Percentiles rank a stretch among this genome's conserved stretches.
These are phyloP conservation scores for Gonapodya sp. DNA, from an alignment of 192 early-diverging fungal species.

Conservation along the genomic window DNA sequence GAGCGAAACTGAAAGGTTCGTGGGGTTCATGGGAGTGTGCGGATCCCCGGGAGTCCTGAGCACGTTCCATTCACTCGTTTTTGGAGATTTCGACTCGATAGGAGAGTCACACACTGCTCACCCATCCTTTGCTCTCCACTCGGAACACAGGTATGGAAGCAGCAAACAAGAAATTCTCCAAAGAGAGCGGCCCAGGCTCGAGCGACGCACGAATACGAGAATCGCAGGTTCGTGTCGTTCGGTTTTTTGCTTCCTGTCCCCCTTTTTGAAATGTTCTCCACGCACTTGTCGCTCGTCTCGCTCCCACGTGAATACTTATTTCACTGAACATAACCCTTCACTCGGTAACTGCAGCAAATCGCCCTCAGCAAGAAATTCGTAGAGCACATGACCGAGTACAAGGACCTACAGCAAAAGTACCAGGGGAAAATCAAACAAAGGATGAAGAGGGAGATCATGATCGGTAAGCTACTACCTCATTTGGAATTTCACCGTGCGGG, in stretches of 20 bases:
- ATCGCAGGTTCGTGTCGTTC: neutral
- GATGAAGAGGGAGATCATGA: constrained; percentile 72
- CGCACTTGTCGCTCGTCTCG: too few species aligned
- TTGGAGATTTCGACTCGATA: too few species aligned
- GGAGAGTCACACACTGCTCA: neutral
- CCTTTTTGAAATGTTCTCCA: too few species aligned
- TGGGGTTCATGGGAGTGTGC: neutral
- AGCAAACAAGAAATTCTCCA: constrained; percentile 1
- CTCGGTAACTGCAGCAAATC: constrained; percentile 20
- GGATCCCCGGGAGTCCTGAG: too few species aligned
- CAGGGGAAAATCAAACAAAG: constrained; percentile 74
- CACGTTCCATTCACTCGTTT: too few species aligned
- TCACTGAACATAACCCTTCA: neutral
- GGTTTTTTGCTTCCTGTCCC: neutral
- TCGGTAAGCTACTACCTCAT: constrained; percentile 46
- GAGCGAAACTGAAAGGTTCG: neutral
- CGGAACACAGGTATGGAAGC: neutral
- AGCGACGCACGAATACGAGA: neutral
- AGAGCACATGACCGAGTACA: constrained; percentile 63
- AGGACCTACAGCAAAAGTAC: constrained; percentile 66
- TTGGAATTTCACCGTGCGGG: too few species aligned
- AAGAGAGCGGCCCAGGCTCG: neutral
- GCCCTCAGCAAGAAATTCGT: constrained; percentile 50
- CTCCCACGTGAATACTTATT: too few species aligned
- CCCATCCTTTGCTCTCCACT: neutral